These are phyloP conservation scores for Amanita pseudoporphyria DNA, from an alignment of 768 basidiomycete species.

Conservation along the genomic window DNA sequence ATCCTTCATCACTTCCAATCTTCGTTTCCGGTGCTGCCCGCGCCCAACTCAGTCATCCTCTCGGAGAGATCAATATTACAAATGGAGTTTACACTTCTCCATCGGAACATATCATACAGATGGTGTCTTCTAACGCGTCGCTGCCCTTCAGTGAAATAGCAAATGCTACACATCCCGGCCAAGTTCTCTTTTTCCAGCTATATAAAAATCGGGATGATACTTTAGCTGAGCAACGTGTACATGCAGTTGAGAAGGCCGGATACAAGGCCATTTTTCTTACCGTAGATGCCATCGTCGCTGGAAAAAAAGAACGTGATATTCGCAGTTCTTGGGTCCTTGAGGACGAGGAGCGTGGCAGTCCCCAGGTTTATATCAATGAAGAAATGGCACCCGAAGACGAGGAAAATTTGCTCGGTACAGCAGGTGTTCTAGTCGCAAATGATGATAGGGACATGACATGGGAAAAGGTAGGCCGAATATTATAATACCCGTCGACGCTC, in stretches of 20 bases:
- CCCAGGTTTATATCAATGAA: slow-evolving; percentile 23
- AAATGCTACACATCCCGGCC: slow-evolving; percentile 39
- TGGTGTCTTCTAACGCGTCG: slow-evolving; percentile 76
- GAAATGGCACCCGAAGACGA: slow-evolving; percentile 22
- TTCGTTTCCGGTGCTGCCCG: slow-evolving; percentile 80
- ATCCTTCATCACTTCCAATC: slow-evolving; percentile 62
- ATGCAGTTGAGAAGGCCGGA: slow-evolving; percentile 60
- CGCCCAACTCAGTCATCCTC: slow-evolving; percentile 81
- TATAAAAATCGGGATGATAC: slow-evolving; percentile 72
- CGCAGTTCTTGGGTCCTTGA: slow-evolving; percentile 49
- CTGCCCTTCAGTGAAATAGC: slow-evolving; percentile 57
- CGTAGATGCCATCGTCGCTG: slow-evolving; percentile 79
- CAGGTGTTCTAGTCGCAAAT: slow-evolving; percentile 54
- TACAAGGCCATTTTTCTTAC: slow-evolving; percentile 89
- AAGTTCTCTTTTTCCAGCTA: slow-evolving; percentile 73
- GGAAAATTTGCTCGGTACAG: slow-evolving; percentile 46
- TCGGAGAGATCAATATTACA: slow-evolving; percentile 78
- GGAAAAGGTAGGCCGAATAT: slow-evolving; percentile 40
- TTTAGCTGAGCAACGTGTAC: slow-evolving; percentile 59
- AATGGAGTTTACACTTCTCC: slow-evolving; percentile 39
- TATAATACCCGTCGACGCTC: neutral
- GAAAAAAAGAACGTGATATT: slow-evolving; percentile 73
- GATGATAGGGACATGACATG: slow-evolving; percentile 74
- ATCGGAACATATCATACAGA: slow-evolving; percentile 66
- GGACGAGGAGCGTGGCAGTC: slow-evolving; percentile 38